Percentiles rank a stretch among this genome's conserved stretches.
Conservation (phyloP, 352 stramenopile genomes). For the Pilasporangium apinafurcum region DNA sequence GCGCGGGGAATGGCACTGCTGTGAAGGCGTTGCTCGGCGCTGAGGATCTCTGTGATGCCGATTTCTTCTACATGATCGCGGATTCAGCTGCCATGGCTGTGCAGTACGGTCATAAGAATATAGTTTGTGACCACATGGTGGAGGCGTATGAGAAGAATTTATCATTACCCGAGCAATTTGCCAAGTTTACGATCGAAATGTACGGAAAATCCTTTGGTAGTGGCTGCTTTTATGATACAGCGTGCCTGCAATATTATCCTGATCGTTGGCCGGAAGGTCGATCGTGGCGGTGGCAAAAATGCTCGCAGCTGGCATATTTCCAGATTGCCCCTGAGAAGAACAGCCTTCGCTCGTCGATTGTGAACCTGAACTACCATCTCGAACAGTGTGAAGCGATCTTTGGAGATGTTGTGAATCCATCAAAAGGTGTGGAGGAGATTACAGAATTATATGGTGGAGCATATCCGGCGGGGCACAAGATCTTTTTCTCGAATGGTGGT, state of each 20-base stretch:
- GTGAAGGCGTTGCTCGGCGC: conserved; percentile 68
- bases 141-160: conserved; percentile 37
- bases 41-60: conserved; percentile 41
- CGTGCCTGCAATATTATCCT: conserved; percentile 42
- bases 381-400: conserved; percentile 75
- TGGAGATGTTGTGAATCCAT: conserved; percentile 53
- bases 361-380: conserved; percentile 75
- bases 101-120: conserved; percentile 83
- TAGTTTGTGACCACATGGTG: conserved; percentile 62
- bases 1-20: conserved; percentile 30
- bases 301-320: conserved; percentile 82
- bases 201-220: conserved; percentile 74
- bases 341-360: conserved; percentile 56
- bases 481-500: conserved; percentile 80
- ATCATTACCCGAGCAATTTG: conserved; percentile 59
- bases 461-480: conserved; percentile 61
- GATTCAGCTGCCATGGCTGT: conserved; percentile 84
- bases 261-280: conserved; percentile 62
- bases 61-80: conserved; percentile 90
- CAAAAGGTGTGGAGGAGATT: conserved; percentile 47
- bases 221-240: conserved; percentile 82
- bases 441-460: conserved; percentile 69
- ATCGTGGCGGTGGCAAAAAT: conserved; percentile 88
- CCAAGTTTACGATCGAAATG: conserved; percentile 74
- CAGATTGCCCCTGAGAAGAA: conserved; percentile 58